A percentile compares a stretch with the other conserved stretches of the same genome.
These are phyloP conservation scores for Clitopilus passeckerianus DNA, from an alignment of 768 basidiomycete species.

Conservation along the genomic window DNA sequence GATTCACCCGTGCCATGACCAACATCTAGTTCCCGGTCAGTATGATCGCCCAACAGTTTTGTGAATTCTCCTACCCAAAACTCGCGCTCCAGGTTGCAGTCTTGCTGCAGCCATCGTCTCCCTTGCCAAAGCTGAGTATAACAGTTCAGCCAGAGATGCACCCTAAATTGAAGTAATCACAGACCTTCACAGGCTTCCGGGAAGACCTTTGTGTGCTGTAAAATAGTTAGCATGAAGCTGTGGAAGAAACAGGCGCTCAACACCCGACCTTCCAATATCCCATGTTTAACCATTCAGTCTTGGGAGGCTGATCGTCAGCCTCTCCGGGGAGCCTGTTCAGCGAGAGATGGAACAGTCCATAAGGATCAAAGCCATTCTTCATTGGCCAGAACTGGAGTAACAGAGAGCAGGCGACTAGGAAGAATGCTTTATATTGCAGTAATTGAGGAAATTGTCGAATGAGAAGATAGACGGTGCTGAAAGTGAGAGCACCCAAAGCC, in stretches of 20 bases:
- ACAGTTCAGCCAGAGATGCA: background rate
- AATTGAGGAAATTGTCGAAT: background rate
- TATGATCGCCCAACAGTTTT: background rate
- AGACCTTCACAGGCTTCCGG: conserved; percentile 59
- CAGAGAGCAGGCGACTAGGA: background rate
- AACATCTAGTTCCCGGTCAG: conserved; percentile 38
- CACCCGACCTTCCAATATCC: conserved; percentile 58
- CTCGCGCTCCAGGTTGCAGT: conserved; percentile 33
- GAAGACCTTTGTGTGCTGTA: conserved; percentile 42
- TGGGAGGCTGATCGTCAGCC: conserved; percentile 22
- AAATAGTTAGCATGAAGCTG: background rate
- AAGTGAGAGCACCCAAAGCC: background rate
- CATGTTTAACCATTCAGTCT: conserved; percentile 70
- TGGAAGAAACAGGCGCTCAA: background rate
- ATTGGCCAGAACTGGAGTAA: background rate
- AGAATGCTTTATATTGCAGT: background rate
- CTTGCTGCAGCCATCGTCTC: conserved; percentile 40
- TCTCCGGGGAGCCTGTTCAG: conserved; percentile 41
- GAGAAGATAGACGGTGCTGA: background rate
- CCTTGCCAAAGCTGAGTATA: conserved; percentile 37
- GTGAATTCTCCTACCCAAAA: conserved; percentile 43
- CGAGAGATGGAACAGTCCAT: conserved; percentile 52
- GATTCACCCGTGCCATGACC: conserved; percentile 71
- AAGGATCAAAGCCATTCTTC: conserved; percentile 36
- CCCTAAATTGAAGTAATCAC: background rate